Conservation (phyloP, 2,329 filamentous ascomycete species). For the Ploettnerulaceae sp. region DNA sequence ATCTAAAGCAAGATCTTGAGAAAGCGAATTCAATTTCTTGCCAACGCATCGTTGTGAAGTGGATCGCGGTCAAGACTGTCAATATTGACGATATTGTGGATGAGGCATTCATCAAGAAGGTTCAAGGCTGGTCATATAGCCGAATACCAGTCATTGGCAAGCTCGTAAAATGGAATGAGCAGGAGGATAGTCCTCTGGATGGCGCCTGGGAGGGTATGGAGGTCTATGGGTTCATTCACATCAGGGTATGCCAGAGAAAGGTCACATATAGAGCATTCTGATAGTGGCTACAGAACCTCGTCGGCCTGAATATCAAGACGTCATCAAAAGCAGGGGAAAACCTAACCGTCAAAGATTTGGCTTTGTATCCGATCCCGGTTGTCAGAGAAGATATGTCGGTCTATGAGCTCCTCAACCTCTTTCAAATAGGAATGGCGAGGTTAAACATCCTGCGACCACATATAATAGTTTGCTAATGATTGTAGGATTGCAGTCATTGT, state of each 20-base stretch:
- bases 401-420: constrained; percentile 29
- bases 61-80: constrained; percentile 26
- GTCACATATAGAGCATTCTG: neutral
- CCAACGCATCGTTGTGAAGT: constrained; percentile 22
- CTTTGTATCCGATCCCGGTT: constrained; percentile 29
- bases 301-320: constrained; percentile 20
- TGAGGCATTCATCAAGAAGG: constrained; percentile 24
- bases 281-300: constrained; percentile 18
- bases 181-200: neutral
- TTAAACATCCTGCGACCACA: neutral
- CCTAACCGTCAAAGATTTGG: constrained; percentile 27
- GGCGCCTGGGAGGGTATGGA: constrained; percentile 14
- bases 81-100: constrained; percentile 26
- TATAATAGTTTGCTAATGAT: neutral
- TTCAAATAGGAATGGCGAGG: constrained; percentile 30
- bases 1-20: constrained; percentile 25
- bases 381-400: constrained; percentile 26
- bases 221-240: constrained; percentile 29
- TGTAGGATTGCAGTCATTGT: constrained; percentile 29
- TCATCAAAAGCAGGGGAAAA: neutral
- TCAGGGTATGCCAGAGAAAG: constrained; percentile 20
- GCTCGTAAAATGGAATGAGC: neutral
- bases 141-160: constrained; percentile 29
- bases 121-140: constrained; percentile 28
- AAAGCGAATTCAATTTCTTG: constrained; percentile 15